Evolutionary conservation across 345 rosid genomes (phyloP), one percentile per base, ranked within the genome.

Genomic region (Brassica juncea): DNA sequence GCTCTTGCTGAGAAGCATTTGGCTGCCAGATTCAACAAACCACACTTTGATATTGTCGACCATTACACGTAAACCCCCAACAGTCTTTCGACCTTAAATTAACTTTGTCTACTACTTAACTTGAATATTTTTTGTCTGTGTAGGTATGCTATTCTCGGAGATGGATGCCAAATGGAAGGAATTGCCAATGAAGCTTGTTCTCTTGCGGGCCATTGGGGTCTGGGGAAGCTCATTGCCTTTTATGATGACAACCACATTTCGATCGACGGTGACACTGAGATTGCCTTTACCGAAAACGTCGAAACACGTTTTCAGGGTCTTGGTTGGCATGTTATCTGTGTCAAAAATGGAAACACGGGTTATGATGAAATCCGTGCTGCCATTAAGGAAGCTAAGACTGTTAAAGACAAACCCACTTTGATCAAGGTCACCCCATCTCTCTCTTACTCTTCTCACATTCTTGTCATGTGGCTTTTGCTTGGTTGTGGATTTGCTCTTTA

Each of bases 161-260:
- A 95, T 82, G 99, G 99, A n/a, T 95, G 99, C 75, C 94, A 95
- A 27, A 95, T 95, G 99, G 99, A 95, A 70, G 99, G 99, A 28
- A 88, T 95, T 75, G 66, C 97, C 31, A 93, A 93, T 55, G 99
- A 95, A 85, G 98, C 84, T 82, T 87, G 88, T 77, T 95, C 99
- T 49, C 90, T 95, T 44, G 99, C 98, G 34, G 97, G 90, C 6
- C 99, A 95, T 49, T 95, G 94, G 37, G 37, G 37, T 34, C 37
- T 34, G 6, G 37, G 37, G 37, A 34, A 34, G 37, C 37, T 34
- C 37, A 34, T 34, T 34, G 37, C 37, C 37, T 34, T 34, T 34
- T 34, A 34, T 34, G 37, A 34, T 34, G 37, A 34, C 37, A 34
- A 34, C 37, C 37, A 34, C 37, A 34, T 34, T 34, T 34, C 37